A percentile compares a stretch with the other conserved stretches of the same genome.
These are phyloP conservation scores for Komagataella pseudopastoris DNA, from an alignment of 805 yeast genomes.

Conservation along the genomic window DNA sequence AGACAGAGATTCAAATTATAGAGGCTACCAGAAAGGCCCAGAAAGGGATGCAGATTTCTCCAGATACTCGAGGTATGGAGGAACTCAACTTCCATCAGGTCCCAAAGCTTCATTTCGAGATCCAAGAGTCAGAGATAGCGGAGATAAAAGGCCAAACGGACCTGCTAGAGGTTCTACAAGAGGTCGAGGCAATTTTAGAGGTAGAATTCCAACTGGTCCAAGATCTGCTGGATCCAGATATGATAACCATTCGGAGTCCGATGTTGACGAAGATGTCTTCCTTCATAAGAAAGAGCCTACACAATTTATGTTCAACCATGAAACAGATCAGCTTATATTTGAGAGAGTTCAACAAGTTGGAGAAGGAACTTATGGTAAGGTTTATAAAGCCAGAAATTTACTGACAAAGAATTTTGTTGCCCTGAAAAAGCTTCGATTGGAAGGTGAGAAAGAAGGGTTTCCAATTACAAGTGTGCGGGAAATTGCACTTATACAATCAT, in stretches of 20 bases:
- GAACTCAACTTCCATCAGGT: neutral
- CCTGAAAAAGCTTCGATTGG: slow-evolving; percentile 70
- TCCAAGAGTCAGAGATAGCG: neutral
- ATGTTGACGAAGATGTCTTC: neutral
- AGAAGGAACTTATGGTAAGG: slow-evolving; percentile 98
- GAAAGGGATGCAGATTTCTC: neutral
- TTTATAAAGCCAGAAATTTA: slow-evolving; percentile 70
- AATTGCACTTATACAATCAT: slow-evolving; percentile 69
- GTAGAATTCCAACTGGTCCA: slow-evolving; percentile 1
- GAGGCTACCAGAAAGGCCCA: neutral
- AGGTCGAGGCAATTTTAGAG: neutral
- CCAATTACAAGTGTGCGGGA: slow-evolving; percentile 94
- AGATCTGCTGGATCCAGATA: neutral
- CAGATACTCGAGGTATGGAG: neutral
- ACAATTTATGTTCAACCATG: slow-evolving; percentile 9
- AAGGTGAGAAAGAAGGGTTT: slow-evolving; percentile 84
- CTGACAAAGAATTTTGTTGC: slow-evolving; percentile 71
- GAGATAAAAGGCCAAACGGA: neutral
- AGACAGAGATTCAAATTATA: neutral
- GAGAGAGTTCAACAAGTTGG: slow-evolving; percentile 82
- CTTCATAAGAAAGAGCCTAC: neutral
- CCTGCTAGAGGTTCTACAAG: neutral
- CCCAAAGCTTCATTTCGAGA: neutral
- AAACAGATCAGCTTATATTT: slow-evolving; percentile 28
- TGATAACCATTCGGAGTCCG: neutral